Evolutionary conservation across 1,284 basidiomycete genomes (phyloP).

Genomic region (Leccinum cinnamomeum): DNA sequence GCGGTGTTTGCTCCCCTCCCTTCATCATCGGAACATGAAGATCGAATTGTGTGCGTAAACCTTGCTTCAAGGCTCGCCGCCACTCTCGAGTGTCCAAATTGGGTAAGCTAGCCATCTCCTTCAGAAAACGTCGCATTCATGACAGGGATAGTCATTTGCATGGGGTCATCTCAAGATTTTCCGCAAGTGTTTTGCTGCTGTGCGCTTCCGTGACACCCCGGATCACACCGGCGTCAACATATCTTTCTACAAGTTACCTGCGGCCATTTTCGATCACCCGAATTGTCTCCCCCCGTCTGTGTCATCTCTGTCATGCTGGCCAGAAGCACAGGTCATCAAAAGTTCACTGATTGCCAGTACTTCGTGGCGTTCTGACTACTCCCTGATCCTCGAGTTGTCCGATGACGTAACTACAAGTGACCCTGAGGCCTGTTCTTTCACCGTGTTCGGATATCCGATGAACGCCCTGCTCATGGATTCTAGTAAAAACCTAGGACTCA

Average conservation of each 20-base stretch:
- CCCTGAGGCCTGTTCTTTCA: conserved; percentile 17
- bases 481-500: conserved; percentile 3
- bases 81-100: conserved; percentile 17
- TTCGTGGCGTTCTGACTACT: conserved; percentile 17
- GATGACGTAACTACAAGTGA: conserved; percentile 14
- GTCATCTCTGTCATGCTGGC: conserved; percentile 16
- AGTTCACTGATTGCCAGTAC: conserved; percentile 14
- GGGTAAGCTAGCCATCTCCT: conserved; percentile 16
- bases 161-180: conserved; percentile 20
- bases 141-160: conserved; percentile 8
- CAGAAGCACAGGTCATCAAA: conserved; percentile 7
- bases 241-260: conserved; percentile 24
- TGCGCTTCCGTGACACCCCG: neutral
- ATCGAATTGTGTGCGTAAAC: conserved; percentile 25
- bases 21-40: conserved; percentile 4
- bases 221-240: conserved; percentile 6
- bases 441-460: conserved; percentile 16
- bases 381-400: conserved; percentile 14
- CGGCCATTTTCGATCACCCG: conserved; percentile 13
- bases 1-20: conserved; percentile 8
- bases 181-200: conserved; percentile 11
- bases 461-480: neutral
- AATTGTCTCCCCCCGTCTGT: neutral
- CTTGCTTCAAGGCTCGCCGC: conserved; percentile 14
- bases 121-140: conserved; percentile 6